These are phyloP conservation scores for Salix koriyanagi DNA, from an alignment of 345 rosid species.

Conservation along the genomic window DNA sequence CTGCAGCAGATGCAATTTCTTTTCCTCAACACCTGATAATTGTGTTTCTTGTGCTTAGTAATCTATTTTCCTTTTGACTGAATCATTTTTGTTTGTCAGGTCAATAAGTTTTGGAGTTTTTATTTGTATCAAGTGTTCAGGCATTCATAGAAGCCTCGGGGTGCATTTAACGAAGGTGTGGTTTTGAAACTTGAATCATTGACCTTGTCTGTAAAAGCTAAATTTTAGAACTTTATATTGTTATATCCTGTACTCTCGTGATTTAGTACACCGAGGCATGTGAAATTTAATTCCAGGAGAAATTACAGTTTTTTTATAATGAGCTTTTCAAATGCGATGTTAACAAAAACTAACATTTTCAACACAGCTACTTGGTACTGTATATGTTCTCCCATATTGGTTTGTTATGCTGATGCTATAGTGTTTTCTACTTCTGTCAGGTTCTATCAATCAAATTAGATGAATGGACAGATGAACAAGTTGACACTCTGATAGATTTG, in stretches of 20 bases:
- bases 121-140: slow-evolving; percentile 97
- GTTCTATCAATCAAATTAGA: slow-evolving; percentile 87
- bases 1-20: neutral
- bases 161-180: slow-evolving; percentile 90
- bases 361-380: neutral
- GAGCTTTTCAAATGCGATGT: neutral
- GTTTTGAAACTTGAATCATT: neutral
- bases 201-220: neutral
- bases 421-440: slow-evolving; percentile 37
- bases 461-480: slow-evolving; percentile 96
- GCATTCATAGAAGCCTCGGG: slow-evolving; percentile 97
- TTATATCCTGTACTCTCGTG: neutral
- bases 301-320: neutral
- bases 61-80: slow-evolving; percentile 11
- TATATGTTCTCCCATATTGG: neutral
- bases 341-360: neutral
- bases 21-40: neutral
- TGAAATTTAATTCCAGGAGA: neutral
- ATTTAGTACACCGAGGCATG: neutral
- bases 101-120: slow-evolving; percentile 75
- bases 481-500: slow-evolving; percentile 43
- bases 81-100: slow-evolving; percentile 44
- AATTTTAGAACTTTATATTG: neutral
- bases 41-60: neutral
- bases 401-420: slow-evolving; percentile 3